A percentile compares a stretch with the other conserved stretches of the same genome.
Conservation (phyloP, 345 rosid species). For the Corchorus capsularis region DNA sequence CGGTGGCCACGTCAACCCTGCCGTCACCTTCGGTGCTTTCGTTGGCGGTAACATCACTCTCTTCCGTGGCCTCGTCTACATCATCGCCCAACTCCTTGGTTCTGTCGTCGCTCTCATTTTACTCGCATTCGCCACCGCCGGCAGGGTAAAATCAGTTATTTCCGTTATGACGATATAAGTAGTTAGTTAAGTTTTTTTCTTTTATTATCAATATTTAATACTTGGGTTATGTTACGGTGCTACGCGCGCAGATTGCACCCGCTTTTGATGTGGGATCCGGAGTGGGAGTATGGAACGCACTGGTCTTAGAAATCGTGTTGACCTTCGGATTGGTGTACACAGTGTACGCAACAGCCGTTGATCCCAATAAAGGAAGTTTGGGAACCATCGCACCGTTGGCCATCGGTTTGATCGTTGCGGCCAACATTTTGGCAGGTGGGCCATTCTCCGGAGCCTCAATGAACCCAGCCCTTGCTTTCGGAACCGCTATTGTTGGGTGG, state of each 20-base stretch:
- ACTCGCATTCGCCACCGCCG: conserved; percentile 73
- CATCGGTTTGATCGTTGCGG: conserved; percentile 89
- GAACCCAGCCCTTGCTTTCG: conserved; percentile 96
- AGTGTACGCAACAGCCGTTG: conserved; percentile 87
- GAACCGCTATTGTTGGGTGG: conserved; percentile 96
- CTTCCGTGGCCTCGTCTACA: conserved; percentile 82
- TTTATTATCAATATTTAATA: neutral
- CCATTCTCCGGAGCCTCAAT: conserved; percentile 90
- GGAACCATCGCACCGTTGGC: conserved; percentile 82
- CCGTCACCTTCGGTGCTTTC: conserved; percentile 89
- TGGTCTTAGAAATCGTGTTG: conserved; percentile 93
- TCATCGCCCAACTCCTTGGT: conserved; percentile 91
- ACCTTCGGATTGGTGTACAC: conserved; percentile 91
- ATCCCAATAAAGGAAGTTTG: conserved; percentile 76
- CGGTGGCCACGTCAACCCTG: conserved; percentile 94
- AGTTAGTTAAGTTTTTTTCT: too few species aligned
- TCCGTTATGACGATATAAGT: conserved; percentile 11
- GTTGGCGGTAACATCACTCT: conserved; percentile 86
- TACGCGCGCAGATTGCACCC: conserved; percentile 54
- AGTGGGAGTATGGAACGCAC: conserved; percentile 71
- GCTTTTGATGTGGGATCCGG: conserved; percentile 76
- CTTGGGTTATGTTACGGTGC: neutral
- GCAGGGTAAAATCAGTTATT: conserved; percentile 51
- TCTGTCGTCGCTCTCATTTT: conserved; percentile 79
- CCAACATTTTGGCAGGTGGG: conserved; percentile 89